These are phyloP conservation scores for Tetrahymena borealis DNA, from an alignment of 73 alveolate species.

Conservation along the genomic window DNA sequence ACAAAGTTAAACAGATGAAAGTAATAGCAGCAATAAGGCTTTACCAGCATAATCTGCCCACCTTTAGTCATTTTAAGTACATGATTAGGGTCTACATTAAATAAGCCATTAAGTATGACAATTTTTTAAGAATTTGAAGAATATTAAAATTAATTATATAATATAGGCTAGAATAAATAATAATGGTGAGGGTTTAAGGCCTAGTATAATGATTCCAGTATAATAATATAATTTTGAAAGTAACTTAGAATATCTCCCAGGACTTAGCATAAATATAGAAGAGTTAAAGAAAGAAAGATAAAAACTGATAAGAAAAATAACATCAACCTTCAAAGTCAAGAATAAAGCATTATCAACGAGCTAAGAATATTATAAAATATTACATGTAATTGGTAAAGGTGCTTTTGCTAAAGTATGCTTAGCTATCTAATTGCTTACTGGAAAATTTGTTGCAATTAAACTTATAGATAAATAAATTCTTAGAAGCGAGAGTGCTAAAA, in stretches of 20 bases:
- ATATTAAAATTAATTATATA: too few relatives aligned
- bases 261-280: constrained; percentile 3
- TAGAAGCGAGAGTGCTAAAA: constrained; percentile 85
- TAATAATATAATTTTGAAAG: background rate
- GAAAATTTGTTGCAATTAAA: constrained; percentile 95
- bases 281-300: constrained; percentile 32
- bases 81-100: background rate
- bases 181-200: background rate
- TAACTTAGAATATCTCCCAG: background rate
- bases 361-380: constrained; percentile 44
- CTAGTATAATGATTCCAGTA: background rate
- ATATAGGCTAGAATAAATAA: too few relatives aligned
- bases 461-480: constrained; percentile 86
- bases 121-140: too few relatives aligned
- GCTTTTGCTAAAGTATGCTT: constrained; percentile 95
- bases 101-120: background rate
- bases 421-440: constrained; percentile 91
- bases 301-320: constrained; percentile 19
- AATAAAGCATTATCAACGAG: constrained; percentile 33
- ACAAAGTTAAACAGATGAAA: background rate
- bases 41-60: background rate
- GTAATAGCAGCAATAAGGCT: background rate
- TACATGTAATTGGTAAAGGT: constrained; percentile 87
- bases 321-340: constrained; percentile 25
- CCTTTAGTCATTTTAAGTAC: background rate